Conservation (phyloP, 2,329 filamentous ascomycete genomes). For the Fusarium falciforme region DNA sequence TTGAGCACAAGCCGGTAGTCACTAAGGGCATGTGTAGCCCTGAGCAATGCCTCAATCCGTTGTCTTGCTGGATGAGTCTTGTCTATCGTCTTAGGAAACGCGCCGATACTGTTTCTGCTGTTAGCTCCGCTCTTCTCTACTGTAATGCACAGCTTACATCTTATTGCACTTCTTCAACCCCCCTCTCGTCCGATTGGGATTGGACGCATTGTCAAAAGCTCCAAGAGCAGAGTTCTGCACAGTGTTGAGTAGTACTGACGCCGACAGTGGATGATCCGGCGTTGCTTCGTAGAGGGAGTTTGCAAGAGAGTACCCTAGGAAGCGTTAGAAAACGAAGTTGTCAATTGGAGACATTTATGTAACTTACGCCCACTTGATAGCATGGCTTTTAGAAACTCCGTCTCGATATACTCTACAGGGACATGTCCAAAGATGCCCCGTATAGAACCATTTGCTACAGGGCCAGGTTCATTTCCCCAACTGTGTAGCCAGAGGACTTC, state of each 20-base stretch:
- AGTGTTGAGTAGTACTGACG: slow-evolving; percentile 66
- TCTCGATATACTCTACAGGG: slow-evolving; percentile 71
- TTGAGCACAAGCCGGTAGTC: slow-evolving; percentile 83
- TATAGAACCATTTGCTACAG: slow-evolving; percentile 54
- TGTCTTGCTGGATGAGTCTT: slow-evolving; percentile 62
- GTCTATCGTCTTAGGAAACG: slow-evolving; percentile 70
- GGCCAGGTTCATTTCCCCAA: slow-evolving; percentile 68
- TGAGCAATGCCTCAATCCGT: slow-evolving; percentile 72
- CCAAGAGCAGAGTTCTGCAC: slow-evolving; percentile 73
- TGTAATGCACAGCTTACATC: slow-evolving; percentile 63
- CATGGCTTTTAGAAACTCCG: slow-evolving; percentile 76
- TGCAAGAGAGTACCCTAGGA: slow-evolving; percentile 70
- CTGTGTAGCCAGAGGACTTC: slow-evolving; percentile 79
- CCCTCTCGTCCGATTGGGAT: slow-evolving; percentile 80
- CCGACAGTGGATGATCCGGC: slow-evolving; percentile 60
- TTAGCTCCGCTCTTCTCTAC: slow-evolving; percentile 30
- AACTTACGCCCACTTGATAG: slow-evolving; percentile 69
- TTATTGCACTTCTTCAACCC: slow-evolving; percentile 82
- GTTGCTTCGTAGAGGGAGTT: slow-evolving; percentile 70
- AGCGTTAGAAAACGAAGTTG: slow-evolving; percentile 8
- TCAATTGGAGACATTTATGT: not conserved
- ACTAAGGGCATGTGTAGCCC: slow-evolving; percentile 79
- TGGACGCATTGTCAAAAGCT: slow-evolving; percentile 84
- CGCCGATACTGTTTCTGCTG: slow-evolving; percentile 62
- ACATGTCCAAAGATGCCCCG: slow-evolving; percentile 74